These are phyloP conservation scores for Dactylella cylindrospora DNA, from an alignment of 2,329 filamentous ascomycete species.

Conservation along the genomic window DNA sequence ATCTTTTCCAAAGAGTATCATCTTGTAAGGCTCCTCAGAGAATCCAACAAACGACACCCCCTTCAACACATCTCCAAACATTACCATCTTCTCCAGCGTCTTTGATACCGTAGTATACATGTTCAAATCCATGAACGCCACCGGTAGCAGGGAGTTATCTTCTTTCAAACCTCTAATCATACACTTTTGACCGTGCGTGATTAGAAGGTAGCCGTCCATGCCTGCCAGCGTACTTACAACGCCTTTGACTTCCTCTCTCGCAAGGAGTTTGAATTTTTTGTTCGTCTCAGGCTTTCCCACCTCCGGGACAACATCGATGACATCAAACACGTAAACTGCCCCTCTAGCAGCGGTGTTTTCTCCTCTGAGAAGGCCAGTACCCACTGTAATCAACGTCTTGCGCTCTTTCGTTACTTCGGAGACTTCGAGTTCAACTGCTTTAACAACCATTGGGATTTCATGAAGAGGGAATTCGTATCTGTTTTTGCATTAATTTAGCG, in stretches of 20 bases:
- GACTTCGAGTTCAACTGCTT: conserved; percentile 80
- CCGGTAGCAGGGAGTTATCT: conserved; percentile 85
- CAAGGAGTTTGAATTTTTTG: conserved; percentile 78
- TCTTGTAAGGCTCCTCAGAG: conserved; percentile 92
- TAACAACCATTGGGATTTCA: conserved; percentile 57
- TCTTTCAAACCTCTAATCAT: conserved; percentile 96
- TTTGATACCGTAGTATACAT: conserved; percentile 87
- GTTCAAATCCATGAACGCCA: conserved; percentile 97
- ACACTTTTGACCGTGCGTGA: conserved; percentile 92
- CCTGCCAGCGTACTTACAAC: conserved; percentile 86
- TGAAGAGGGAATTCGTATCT: conserved; percentile 47
- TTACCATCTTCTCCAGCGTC: conserved; percentile 76
- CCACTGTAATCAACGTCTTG: conserved; percentile 77
- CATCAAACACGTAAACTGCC: conserved; percentile 83
- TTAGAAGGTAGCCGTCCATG: conserved; percentile 82
- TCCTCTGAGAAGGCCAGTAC: conserved; percentile 80
- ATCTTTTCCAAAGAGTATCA: conserved; percentile 89
- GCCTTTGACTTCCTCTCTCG: conserved; percentile 87
- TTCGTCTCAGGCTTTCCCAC: conserved; percentile 82
- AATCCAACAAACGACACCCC: conserved; percentile 96
- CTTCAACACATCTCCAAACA: conserved; percentile 90
- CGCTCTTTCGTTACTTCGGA: conserved; percentile 89
- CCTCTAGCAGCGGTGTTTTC: conserved; percentile 88
- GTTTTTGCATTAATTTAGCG: not conserved
- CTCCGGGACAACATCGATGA: conserved; percentile 88